A percentile compares a stretch with the other conserved stretches of the same genome.
These are phyloP conservation scores for Diaporthe amygdali DNA, from an alignment of 2,329 filamentous ascomycete species.

Conservation along the genomic window DNA sequence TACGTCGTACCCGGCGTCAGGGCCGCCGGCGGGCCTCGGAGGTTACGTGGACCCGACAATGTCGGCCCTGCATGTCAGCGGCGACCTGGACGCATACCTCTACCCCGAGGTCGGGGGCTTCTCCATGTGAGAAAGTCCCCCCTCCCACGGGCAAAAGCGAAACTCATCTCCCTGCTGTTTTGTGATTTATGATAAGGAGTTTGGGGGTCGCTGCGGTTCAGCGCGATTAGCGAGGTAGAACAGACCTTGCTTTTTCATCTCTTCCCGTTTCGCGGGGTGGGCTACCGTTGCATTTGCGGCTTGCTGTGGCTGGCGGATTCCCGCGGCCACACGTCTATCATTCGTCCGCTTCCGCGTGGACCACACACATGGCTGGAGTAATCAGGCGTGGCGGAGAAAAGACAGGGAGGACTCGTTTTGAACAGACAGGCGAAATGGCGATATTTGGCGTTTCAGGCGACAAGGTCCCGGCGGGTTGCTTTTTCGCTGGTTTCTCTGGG, in stretches of 20 bases:
- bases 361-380: neutral
- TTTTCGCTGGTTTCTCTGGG: neutral
- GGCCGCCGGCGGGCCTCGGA: conserved; percentile 15
- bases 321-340: neutral
- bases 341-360: neutral
- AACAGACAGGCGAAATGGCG: neutral
- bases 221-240: neutral
- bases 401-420: neutral
- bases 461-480: neutral
- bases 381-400: neutral
- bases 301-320: conserved; percentile 1
- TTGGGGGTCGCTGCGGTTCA: neutral
- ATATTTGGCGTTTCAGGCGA: neutral
- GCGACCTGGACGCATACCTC: conserved; percentile 37
- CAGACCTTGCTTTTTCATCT: neutral
- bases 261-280: neutral
- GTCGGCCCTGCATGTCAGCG: conserved; percentile 29
- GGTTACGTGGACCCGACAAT: conserved; percentile 27
- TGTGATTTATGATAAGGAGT: neutral
- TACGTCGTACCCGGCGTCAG: conserved; percentile 21
- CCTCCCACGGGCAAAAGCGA: neutral
- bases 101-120: conserved; percentile 34
- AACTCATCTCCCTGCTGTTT: neutral
- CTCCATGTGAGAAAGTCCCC: conserved; percentile 23
- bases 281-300: conserved; percentile 9